phyloP scores from a whole-genome alignment of 2,329 filamentous ascomycete species.

The Ophiostoma piceae region DNA sequence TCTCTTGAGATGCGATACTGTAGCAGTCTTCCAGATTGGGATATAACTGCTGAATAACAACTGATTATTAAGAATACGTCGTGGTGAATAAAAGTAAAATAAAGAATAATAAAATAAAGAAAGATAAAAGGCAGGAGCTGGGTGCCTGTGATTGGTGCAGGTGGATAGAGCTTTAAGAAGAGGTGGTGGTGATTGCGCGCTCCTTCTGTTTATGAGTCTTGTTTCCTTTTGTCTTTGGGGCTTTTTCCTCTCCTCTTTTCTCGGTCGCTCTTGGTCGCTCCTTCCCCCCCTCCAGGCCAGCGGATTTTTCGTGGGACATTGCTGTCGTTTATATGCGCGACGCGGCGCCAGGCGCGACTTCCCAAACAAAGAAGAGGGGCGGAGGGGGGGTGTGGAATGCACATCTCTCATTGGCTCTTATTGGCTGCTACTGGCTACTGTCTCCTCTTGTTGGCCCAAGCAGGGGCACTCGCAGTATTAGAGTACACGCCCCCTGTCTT shows the following conservation, averaged over 20 bases:
- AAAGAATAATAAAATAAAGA: background rate
- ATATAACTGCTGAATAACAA: background rate
- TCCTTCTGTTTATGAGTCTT: constrained; percentile 16
- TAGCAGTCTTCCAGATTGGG: background rate
- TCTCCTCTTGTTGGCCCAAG: constrained; percentile 17
- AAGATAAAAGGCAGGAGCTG: background rate
- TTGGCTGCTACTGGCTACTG: too few species aligned
- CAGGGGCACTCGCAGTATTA: background rate
- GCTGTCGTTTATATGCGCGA: constrained; percentile 47
- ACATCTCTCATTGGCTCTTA: constrained; percentile 18
- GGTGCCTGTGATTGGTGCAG: constrained; percentile 16
- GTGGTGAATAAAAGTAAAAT: background rate
- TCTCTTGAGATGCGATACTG: background rate
- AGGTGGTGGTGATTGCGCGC: constrained; percentile 2
- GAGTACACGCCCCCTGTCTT: background rate
- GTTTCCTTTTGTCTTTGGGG: constrained; percentile 1
- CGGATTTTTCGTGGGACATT: constrained; percentile 38
- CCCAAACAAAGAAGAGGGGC: constrained; percentile 26
- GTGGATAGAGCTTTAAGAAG: background rate
- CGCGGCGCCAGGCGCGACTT: constrained; percentile 29
- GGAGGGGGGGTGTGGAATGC: constrained; percentile 23
- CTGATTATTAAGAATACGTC: background rate
- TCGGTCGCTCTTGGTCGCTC: constrained; percentile 10
- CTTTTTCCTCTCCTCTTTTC: constrained; percentile 11
- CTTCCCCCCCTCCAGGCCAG: constrained; percentile 21